Evolutionary conservation across 208 protist genomes (phyloP).

Genomic region (Crithidia fasciculata): DNA sequence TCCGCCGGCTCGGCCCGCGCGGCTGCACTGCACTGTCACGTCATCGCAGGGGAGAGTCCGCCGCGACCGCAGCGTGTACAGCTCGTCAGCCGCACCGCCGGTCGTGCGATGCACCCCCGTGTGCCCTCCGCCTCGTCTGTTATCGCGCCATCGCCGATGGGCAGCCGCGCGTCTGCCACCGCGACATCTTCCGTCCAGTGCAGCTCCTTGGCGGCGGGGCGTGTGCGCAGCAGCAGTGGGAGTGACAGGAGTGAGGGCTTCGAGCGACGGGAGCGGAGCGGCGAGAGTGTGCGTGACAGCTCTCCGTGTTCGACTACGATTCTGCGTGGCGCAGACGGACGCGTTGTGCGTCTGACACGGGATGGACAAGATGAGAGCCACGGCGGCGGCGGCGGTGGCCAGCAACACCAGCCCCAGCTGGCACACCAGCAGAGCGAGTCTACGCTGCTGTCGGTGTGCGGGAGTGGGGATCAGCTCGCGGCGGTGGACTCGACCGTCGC

Average conservation of each 20-base stretch:
- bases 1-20: not conserved
- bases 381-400: not conserved
- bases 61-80: conserved; percentile 4
- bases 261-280: not conserved
- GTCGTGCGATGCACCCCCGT: not conserved
- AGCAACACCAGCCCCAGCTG: not conserved
- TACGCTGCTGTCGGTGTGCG: not conserved
- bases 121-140: not conserved
- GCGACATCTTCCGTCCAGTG: not conserved
- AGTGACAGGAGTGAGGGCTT: not conserved
- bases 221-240: conserved; percentile 1
- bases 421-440: conserved; percentile 5
- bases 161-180: not conserved
- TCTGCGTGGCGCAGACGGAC: not conserved
- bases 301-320: not conserved
- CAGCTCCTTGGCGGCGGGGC: not conserved
- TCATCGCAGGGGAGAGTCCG: not conserved
- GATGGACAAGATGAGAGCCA: not conserved
- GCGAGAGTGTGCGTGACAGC: not conserved
- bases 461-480: not conserved
- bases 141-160: not conserved
- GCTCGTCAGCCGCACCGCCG: conserved; percentile 9
- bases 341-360: not conserved
- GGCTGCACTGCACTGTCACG: not conserved
- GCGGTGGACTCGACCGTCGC: not conserved